Percentiles rank a stretch among this genome's conserved stretches.
Conservation (phyloP, 2,329 filamentous ascomycete genomes). For the Fusarium lateritium region DNA sequence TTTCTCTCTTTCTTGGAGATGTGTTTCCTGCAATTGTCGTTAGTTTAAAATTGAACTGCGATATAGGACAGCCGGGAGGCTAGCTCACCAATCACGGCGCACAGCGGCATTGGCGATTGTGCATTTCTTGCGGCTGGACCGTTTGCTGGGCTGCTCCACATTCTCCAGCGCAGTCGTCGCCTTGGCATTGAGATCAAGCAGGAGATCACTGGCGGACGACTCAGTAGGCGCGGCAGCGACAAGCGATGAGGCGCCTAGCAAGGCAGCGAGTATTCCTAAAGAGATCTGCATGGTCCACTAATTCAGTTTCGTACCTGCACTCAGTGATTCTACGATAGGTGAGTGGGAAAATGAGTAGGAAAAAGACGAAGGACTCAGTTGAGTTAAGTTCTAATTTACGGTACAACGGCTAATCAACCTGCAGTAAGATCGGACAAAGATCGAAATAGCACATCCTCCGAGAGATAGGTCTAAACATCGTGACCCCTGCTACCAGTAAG, state of each 20-base stretch:
- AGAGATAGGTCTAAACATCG: too few species aligned
- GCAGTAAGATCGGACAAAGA: too few species aligned
- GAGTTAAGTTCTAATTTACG: too few species aligned
- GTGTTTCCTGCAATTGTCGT: background rate
- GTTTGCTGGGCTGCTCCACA: fast-evolving
- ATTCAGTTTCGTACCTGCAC: fast-evolving
- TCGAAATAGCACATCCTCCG: too few species aligned
- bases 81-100: slow-evolving; percentile 2
- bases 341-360: fast-evolving
- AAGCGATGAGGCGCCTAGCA: background rate
- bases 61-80: fast-evolving
- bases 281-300: background rate
- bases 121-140: slow-evolving; percentile 1
- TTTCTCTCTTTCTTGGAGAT: slow-evolving; percentile 13
- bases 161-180: background rate
- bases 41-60: fast-evolving
- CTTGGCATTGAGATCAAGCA: background rate
- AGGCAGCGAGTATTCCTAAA: background rate
- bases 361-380: too few species aligned
- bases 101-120: slow-evolving; percentile 3
- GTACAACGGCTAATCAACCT: too few species aligned
- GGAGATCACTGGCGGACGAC: background rate
- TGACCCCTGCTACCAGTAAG: too few species aligned
- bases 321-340: fast-evolving
- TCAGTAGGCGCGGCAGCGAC: slow-evolving; percentile 3